These are phyloP conservation scores for Xylaria multiplex DNA, from an alignment of 2,329 filamentous ascomycete genomes.

Conservation along the genomic window DNA sequence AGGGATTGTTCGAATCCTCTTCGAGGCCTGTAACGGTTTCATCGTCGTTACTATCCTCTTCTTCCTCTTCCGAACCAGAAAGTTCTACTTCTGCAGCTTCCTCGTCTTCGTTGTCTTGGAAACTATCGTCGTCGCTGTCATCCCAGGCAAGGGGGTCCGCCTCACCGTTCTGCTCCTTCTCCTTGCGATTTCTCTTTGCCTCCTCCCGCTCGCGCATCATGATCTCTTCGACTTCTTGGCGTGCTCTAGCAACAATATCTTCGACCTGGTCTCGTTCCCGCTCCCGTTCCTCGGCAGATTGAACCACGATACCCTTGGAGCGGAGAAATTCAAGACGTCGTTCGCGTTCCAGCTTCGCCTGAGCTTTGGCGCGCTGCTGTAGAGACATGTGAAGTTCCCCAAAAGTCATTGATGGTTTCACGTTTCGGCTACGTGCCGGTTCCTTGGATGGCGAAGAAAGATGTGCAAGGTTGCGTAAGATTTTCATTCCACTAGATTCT, in stretches of 20 bases:
- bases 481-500: slow-evolving; percentile 71
- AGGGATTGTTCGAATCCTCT: slow-evolving; percentile 44
- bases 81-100: slow-evolving; percentile 53
- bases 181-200: slow-evolving; percentile 71
- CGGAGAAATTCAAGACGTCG: slow-evolving; percentile 80
- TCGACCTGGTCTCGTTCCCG: slow-evolving; percentile 85
- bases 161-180: slow-evolving; percentile 55
- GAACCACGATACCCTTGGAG: slow-evolving; percentile 81
- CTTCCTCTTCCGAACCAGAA: slow-evolving; percentile 52
- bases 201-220: slow-evolving; percentile 79
- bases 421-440: slow-evolving; percentile 55
- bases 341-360: slow-evolving; percentile 81
- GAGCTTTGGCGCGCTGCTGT: slow-evolving; percentile 77
- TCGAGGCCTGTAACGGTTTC: slow-evolving; percentile 42
- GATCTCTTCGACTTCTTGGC: slow-evolving; percentile 81
- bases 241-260: slow-evolving; percentile 85
- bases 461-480: slow-evolving; percentile 78
- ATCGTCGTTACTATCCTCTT: slow-evolving; percentile 52
- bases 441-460: slow-evolving; percentile 70
- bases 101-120: slow-evolving; percentile 55
- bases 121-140: slow-evolving; percentile 61
- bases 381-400: slow-evolving; percentile 76
- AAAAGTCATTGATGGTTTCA: slow-evolving; percentile 69
- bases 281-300: slow-evolving; percentile 87
- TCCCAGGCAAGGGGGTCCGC: slow-evolving; percentile 65